Percentiles rank a stretch among this genome's conserved stretches.
These are phyloP conservation scores for Exophiala sideris DNA, from an alignment of 2,329 filamentous ascomycete species.

Conservation along the genomic window DNA sequence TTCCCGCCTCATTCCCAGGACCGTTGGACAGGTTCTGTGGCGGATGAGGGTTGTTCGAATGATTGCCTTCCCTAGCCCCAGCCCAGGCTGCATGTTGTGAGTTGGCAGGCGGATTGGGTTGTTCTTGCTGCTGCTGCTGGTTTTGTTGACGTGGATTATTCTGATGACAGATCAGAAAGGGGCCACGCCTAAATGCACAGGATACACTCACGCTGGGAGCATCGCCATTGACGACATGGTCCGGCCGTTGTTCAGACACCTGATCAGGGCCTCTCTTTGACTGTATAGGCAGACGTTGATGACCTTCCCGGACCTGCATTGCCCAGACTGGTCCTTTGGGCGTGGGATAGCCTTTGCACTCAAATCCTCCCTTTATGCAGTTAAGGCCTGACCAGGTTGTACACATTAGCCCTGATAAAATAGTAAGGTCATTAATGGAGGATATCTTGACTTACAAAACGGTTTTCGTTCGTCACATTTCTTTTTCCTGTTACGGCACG, in stretches of 20 bases:
- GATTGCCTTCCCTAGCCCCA: too few relatives aligned
- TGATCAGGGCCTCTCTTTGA: constrained; percentile 67
- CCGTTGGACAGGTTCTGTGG: background rate
- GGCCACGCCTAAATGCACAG: constrained; percentile 19
- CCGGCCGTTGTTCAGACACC: constrained; percentile 23
- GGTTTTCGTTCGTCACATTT: constrained; percentile 96
- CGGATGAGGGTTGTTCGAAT: background rate
- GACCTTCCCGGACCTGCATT: constrained; percentile 68
- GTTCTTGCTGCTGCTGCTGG: too few relatives aligned
- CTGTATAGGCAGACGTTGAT: constrained; percentile 69
- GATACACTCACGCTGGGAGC: constrained; percentile 4
- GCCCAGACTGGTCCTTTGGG: constrained; percentile 67
- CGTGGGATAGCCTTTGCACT: constrained; percentile 80
- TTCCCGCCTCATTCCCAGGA: too few relatives aligned
- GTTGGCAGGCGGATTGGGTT: too few relatives aligned
- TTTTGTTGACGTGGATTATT: constrained; percentile 38
- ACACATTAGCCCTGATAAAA: constrained; percentile 3
- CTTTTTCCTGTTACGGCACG: constrained; percentile 89
- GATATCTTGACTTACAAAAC: constrained; percentile 63
- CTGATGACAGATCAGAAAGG: constrained; percentile 36
- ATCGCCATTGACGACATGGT: constrained; percentile 11
- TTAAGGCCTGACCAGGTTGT: constrained; percentile 64
- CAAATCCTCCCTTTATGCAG: constrained; percentile 83
- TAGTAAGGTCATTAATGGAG: constrained; percentile 7
- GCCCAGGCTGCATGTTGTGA: too few relatives aligned